A percentile compares a stretch with the other conserved stretches of the same genome.
These are phyloP conservation scores for Thalassiosira sp. DNA, from an alignment of 352 stramenopile genomes.

Conservation along the genomic window DNA sequence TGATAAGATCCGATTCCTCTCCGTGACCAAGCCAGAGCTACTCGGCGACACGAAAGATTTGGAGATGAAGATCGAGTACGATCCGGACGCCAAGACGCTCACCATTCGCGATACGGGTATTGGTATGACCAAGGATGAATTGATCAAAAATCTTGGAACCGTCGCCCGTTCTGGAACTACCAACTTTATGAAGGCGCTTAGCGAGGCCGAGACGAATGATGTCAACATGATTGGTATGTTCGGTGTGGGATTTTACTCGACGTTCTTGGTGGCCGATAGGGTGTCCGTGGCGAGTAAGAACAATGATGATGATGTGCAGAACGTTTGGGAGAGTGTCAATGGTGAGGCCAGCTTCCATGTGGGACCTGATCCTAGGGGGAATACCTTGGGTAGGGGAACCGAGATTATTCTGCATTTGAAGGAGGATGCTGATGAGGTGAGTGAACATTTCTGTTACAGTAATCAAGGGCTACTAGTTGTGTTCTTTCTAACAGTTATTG, in stretches of 20 bases:
- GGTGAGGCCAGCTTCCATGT: slow-evolving; percentile 90
- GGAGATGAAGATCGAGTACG: slow-evolving; percentile 96
- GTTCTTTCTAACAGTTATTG: too few relatives aligned
- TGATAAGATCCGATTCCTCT: slow-evolving; percentile 99
- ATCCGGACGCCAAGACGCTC: slow-evolving; percentile 93
- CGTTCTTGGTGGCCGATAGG: slow-evolving; percentile 96
- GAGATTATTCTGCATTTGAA: slow-evolving; percentile 99
- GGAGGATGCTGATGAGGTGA: slow-evolving; percentile 92
- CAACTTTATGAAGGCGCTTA: slow-evolving; percentile 97
- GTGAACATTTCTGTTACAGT: neutral
- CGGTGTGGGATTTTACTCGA: slow-evolving; percentile 99
- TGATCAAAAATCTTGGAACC: slow-evolving; percentile 96
- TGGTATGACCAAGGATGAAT: slow-evolving; percentile 98
- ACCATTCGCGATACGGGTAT: slow-evolving; percentile 98
- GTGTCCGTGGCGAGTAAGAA: slow-evolving; percentile 97
- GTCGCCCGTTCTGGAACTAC: slow-evolving; percentile 98
- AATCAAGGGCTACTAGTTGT: too few relatives aligned
- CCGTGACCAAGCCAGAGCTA: slow-evolving; percentile 88
- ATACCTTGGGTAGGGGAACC: slow-evolving; percentile 95
- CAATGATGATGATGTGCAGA: slow-evolving; percentile 92
- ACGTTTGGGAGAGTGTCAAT: slow-evolving; percentile 98
- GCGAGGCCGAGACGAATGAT: slow-evolving; percentile 85
- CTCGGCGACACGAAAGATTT: slow-evolving; percentile 86
- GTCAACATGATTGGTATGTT: slow-evolving; percentile 98
- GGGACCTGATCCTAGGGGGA: slow-evolving; percentile 91